These are phyloP conservation scores for Trichosporon inkin DNA, from an alignment of 1,284 basidiomycete species.

Conservation along the genomic window DNA sequence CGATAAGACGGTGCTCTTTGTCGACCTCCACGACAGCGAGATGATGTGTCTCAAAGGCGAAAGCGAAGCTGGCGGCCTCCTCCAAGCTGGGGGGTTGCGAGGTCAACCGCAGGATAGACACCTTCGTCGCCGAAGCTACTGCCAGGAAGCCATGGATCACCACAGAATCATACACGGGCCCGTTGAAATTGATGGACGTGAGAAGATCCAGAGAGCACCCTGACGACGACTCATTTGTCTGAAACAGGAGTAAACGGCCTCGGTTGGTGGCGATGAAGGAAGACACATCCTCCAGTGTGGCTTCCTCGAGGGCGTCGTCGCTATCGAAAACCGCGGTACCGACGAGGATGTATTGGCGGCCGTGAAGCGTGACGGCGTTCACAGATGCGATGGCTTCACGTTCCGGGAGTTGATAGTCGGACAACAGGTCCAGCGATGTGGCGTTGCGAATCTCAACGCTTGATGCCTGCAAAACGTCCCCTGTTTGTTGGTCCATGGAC, in stretches of 20 bases:
- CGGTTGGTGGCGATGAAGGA: slow-evolving; percentile 28
- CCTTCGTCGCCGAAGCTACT: slow-evolving; percentile 66
- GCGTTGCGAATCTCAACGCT: slow-evolving; percentile 67
- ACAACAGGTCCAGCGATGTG: slow-evolving; percentile 56
- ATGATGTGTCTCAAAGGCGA: slow-evolving; percentile 67
- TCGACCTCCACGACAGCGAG: slow-evolving; percentile 51
- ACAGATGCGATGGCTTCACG: slow-evolving; percentile 37
- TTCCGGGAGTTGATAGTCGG: slow-evolving; percentile 25
- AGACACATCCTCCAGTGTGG: slow-evolving; percentile 24
- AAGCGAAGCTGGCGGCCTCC: slow-evolving; percentile 63
- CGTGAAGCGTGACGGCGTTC: slow-evolving; percentile 29
- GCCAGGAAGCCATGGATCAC: slow-evolving; percentile 52
- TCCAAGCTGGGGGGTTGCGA: slow-evolving; percentile 39
- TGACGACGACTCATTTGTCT: slow-evolving; percentile 13
- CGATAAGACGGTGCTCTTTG: slow-evolving; percentile 56
- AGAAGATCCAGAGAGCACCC: background rate
- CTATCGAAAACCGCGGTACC: slow-evolving; percentile 42
- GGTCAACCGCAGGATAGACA: slow-evolving; percentile 32
- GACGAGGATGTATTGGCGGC: slow-evolving; percentile 38
- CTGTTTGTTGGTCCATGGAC: slow-evolving; percentile 58
- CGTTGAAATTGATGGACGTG: slow-evolving; percentile 24
- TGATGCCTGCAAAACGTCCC: slow-evolving; percentile 55
- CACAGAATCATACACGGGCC: slow-evolving; percentile 12
- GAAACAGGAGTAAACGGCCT: slow-evolving; percentile 42
- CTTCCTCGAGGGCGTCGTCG: slow-evolving; percentile 33